phyloP scores from a whole-genome alignment of 2,329 filamentous ascomycete species.

The Periconia digitata region DNA sequence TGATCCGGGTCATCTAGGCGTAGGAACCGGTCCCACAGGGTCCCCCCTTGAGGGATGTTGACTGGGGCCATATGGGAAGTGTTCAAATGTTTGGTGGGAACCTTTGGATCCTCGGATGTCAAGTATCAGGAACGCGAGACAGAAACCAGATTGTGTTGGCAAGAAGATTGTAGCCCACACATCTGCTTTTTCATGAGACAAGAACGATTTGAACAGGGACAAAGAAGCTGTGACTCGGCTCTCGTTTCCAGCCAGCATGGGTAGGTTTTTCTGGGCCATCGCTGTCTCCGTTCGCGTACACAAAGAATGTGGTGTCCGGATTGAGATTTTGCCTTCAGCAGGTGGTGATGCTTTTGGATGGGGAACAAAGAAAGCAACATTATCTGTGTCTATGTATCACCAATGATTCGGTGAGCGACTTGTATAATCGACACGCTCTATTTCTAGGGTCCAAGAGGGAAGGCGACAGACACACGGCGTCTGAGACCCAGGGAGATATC shows the following conservation, averaged over 20 bases:
- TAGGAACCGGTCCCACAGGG: not conserved
- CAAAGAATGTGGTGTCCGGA: not conserved
- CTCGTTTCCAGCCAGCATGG: not conserved
- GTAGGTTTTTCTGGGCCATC: not conserved
- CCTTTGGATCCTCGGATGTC: too few species aligned
- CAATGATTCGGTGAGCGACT: too few species aligned
- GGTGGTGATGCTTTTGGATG: not conserved
- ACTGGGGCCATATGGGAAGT: not conserved
- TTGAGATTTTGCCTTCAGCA: not conserved
- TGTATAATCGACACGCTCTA: too few species aligned
- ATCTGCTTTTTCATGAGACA: not conserved
- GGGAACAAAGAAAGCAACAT: too few species aligned
- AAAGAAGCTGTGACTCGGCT: not conserved
- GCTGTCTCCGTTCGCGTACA: not conserved
- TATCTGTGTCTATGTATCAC: too few species aligned
- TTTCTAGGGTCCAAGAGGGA: too few species aligned
- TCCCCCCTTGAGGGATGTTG: not conserved
- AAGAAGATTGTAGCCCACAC: too few species aligned
- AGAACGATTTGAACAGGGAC: not conserved
- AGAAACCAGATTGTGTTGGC: too few species aligned
- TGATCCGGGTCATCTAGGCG: not conserved
- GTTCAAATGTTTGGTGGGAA: too few species aligned
- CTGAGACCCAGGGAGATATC: too few species aligned
- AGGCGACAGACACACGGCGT: too few species aligned
- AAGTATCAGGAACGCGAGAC: too few species aligned